Evolutionary conservation across 306 rosid species (phyloP).

Genomic region (Cucumis hystrix): DNA sequence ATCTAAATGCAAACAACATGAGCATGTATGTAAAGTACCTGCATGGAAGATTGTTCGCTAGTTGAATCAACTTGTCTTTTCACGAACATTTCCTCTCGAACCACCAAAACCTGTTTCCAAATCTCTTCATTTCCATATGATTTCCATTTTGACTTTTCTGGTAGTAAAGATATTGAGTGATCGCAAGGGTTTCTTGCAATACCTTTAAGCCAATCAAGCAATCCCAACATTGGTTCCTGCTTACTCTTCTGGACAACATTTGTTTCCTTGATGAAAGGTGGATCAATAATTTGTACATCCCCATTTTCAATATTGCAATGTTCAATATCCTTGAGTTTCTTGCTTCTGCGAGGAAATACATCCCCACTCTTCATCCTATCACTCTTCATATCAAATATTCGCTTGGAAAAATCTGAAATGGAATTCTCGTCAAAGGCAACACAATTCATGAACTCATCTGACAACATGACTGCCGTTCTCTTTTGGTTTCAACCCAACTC

Average conservation of each 20-base stretch:
- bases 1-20: neutral
- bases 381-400: neutral
- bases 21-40: slow-evolving; percentile 27
- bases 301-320: neutral
- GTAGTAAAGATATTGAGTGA: slow-evolving; percentile 35
- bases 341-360: neutral
- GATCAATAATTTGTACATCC: neutral
- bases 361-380: slow-evolving; percentile 18
- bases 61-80: slow-evolving; percentile 30
- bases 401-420: slow-evolving; percentile 9
- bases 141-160: slow-evolving; percentile 57
- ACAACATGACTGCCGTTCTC: neutral
- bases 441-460: slow-evolving; percentile 3
- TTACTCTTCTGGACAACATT: neutral
- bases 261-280: slow-evolving; percentile 17
- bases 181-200: slow-evolving; percentile 50
- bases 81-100: slow-evolving; percentile 40
- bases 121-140: slow-evolving; percentile 24
- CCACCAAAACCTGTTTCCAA: slow-evolving; percentile 59
- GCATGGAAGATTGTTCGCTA: slow-evolving; percentile 37
- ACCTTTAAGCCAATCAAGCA: slow-evolving; percentile 42
- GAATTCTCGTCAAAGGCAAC: neutral
- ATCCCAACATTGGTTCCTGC: slow-evolving; percentile 17
- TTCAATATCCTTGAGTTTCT: neutral
- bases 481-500: neutral